These are phyloP conservation scores for Picea glauca DNA, from an alignment of 75 land plant genomes.

Conservation along the genomic window DNA sequence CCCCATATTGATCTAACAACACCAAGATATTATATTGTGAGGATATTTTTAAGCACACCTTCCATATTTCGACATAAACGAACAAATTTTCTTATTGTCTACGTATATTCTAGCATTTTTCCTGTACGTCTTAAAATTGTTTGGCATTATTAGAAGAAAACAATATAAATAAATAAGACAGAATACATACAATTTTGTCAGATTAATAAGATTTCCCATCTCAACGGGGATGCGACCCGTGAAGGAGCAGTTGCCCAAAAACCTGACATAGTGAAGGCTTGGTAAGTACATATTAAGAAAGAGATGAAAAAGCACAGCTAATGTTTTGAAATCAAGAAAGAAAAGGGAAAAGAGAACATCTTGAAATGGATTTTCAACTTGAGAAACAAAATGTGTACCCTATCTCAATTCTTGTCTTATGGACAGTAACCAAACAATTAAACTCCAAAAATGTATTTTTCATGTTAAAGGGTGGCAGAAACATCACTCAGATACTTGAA, in stretches of 20 bases:
- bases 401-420: neutral
- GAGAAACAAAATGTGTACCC: neutral
- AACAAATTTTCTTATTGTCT: neutral
- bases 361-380: neutral
- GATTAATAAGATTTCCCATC: slow-evolving; percentile 3
- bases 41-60: neutral
- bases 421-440: neutral
- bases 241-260: slow-evolving; percentile 11
- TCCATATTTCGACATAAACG: neutral
- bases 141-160: neutral
- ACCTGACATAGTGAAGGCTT: neutral
- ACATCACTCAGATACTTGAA: neutral
- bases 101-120: neutral
- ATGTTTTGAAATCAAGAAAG: neutral
- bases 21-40: neutral
- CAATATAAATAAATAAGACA: neutral
- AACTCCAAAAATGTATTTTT: neutral
- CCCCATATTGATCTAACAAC: slow-evolving; percentile 4
- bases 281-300: neutral
- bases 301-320: neutral
- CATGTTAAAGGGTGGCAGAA: neutral
- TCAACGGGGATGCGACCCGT: neutral
- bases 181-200: neutral
- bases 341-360: neutral
- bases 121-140: neutral